phyloP scores from a whole-genome alignment of 306 rosid species.

The Trifolium dubium region DNA sequence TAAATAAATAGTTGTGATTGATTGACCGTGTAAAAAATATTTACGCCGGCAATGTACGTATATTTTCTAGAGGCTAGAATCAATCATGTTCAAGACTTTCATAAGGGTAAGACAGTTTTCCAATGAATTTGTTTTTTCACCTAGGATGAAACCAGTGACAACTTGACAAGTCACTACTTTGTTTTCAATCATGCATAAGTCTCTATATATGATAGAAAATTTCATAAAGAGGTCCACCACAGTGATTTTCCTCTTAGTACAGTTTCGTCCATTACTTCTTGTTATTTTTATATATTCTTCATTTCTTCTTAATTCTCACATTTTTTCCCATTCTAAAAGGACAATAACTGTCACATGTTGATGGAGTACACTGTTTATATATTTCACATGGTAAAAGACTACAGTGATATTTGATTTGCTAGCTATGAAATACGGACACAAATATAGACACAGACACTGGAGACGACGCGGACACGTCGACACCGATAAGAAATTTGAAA shows the following conservation, averaged over 20 bases:
- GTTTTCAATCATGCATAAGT: not conserved
- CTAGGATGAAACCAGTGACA: not conserved
- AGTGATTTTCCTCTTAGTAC: not conserved
- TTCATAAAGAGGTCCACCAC: constrained; percentile 3
- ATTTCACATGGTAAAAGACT: no score
- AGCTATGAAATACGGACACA: no score
- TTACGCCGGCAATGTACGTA: not conserved
- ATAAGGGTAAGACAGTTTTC: not conserved
- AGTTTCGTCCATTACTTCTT: constrained; percentile 27
- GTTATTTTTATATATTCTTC: constrained; percentile 14
- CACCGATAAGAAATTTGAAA: no score
- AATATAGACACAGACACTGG: no score
- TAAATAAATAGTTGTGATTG: not conserved
- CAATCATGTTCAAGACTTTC: no score
- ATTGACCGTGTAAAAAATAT: no score
- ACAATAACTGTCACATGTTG: constrained; percentile 7
- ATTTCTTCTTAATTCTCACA: not conserved
- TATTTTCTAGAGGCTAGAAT: no score
- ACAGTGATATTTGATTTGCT: no score
- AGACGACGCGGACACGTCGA: no score
- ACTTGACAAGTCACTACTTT: not conserved
- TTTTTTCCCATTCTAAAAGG: not conserved
- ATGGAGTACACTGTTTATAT: not conserved
- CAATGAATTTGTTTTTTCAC: not conserved
- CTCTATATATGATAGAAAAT: not conserved